Conservation (phyloP, 441 rosid species). For the Capsella rubella region DNA sequence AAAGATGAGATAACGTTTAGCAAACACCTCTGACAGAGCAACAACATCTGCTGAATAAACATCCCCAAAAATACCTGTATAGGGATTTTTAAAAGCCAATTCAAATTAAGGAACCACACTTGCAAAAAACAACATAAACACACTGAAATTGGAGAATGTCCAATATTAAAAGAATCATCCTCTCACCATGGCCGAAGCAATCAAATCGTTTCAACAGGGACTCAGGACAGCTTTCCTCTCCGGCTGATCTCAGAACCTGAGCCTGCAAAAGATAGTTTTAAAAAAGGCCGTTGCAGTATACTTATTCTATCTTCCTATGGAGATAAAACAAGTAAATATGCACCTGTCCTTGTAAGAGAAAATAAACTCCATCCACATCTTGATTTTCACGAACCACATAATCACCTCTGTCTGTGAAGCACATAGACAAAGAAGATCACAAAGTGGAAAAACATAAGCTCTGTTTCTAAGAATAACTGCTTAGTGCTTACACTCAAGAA, state of each 20-base stretch:
- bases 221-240: conserved; percentile 62
- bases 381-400: conserved; percentile 71
- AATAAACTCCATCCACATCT: conserved; percentile 71
- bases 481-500: background rate
- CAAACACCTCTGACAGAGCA: conserved; percentile 70
- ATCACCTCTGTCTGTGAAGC: conserved; percentile 65
- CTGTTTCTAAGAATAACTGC: background rate
- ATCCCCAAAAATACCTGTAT: conserved; percentile 57
- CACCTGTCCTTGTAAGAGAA: conserved; percentile 89
- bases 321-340: conserved; percentile 14
- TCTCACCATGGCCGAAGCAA: conserved; percentile 84
- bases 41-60: conserved; percentile 72
- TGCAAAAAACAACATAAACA: background rate
- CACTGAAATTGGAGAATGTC: background rate
- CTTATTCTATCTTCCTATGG: background rate
- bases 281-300: background rate
- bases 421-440: conserved; percentile 14
- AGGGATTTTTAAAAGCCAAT: conserved; percentile 34
- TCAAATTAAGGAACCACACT: background rate
- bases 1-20: background rate
- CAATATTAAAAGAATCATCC: conserved; percentile 24
- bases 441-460: background rate
- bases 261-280: conserved; percentile 52
- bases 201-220: conserved; percentile 72
- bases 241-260: conserved; percentile 67